Conservation (phyloP, 139 green algal species). For the Chlamydomonas applanata region DNA sequence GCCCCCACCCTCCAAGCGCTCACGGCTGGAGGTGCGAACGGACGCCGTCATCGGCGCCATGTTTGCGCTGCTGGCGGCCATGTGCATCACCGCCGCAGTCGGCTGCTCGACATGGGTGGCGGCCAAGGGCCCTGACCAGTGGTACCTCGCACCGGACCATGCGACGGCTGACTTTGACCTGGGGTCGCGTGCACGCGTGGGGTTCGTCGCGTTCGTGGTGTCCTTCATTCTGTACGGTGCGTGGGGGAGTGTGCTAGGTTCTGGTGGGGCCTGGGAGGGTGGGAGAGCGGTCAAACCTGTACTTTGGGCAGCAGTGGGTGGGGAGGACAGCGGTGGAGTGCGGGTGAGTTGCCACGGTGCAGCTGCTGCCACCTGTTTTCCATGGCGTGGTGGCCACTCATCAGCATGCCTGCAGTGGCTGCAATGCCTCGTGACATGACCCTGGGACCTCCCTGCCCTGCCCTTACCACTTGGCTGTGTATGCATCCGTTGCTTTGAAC, state of each 20-base stretch:
- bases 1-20: not conserved
- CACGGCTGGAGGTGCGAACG: constrained; percentile 49
- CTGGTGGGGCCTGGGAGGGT: too few relatives aligned
- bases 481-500: too few relatives aligned
- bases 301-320: too few relatives aligned
- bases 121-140: constrained; percentile 26
- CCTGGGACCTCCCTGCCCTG: not conserved
- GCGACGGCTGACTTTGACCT: constrained; percentile 43
- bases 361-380: too few relatives aligned
- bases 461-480: too few relatives aligned
- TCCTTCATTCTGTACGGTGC: constrained; percentile 75
- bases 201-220: constrained; percentile 66
- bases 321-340: too few relatives aligned
- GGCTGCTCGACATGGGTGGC: constrained; percentile 50
- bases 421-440: not conserved
- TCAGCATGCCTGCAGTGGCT: constrained; percentile 6
- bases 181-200: constrained; percentile 27
- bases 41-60: constrained; percentile 76
- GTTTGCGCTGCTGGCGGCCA: constrained; percentile 62
- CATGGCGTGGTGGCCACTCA: not conserved
- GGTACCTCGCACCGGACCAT: constrained; percentile 54
- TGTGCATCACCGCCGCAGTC: too few relatives aligned
- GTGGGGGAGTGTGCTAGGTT: not conserved
- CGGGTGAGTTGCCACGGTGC: too few relatives aligned
- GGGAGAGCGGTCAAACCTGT: too few relatives aligned